These are phyloP conservation scores for Pyrus betulifolia DNA, from an alignment of 306 rosid species.

Conservation along the genomic window DNA sequence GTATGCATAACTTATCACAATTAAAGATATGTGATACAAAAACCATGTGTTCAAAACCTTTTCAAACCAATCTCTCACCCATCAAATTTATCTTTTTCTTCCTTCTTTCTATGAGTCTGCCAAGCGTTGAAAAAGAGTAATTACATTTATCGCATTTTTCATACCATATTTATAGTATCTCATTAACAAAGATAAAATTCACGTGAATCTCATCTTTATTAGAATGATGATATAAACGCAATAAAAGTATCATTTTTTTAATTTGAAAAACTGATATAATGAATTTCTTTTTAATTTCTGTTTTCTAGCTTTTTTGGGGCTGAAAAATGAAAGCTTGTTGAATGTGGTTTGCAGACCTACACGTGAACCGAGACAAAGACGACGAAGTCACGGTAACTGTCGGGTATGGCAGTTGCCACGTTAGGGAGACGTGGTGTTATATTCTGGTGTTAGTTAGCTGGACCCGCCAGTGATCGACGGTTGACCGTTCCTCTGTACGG, in stretches of 20 bases:
- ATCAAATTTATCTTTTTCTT: neutral
- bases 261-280: neutral
- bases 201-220: too few relatives aligned
- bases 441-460: conserved; percentile 17
- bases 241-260: too few relatives aligned
- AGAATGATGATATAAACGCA: too few relatives aligned
- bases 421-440: conserved; percentile 52
- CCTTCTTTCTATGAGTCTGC: neutral
- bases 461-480: conserved; percentile 14
- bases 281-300: neutral
- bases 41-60: neutral
- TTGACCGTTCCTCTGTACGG: conserved; percentile 29
- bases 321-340: neutral
- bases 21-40: too few relatives aligned
- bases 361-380: conserved; percentile 11
- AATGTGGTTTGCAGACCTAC: neutral
- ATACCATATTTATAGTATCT: too few relatives aligned
- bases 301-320: neutral
- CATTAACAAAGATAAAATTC: accelerated
- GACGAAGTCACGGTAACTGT: conserved; percentile 81
- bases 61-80: neutral
- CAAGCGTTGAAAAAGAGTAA: too few relatives aligned
- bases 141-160: too few relatives aligned
- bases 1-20: too few relatives aligned
- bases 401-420: conserved; percentile 89